Conservation (phyloP, 257 asterid genomes). For the Misopates orontium region DNA sequence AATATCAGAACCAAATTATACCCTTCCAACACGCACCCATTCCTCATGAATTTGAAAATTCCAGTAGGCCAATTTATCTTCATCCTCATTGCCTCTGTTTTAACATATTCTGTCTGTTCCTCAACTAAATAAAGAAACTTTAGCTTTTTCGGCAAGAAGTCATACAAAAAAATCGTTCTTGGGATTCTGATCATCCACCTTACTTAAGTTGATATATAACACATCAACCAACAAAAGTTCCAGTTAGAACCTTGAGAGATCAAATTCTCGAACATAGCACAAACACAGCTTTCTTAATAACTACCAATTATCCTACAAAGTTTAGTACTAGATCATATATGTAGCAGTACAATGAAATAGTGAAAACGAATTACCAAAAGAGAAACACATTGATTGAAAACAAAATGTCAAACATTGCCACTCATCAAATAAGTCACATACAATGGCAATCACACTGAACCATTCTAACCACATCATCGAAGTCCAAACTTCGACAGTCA, state of each 20-base stretch:
- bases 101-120: neutral
- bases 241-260: neutral
- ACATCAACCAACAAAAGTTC: neutral
- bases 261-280: neutral
- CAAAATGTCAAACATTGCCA: neutral
- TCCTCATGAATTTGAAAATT: neutral
- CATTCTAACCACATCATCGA: neutral
- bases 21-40: neutral
- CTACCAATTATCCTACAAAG: neutral
- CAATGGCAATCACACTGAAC: neutral
- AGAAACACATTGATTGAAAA: too few relatives aligned
- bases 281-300: slow-evolving; percentile 5
- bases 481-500: neutral
- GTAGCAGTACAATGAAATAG: neutral
- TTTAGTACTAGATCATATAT: neutral
- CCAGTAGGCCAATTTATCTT: neutral
- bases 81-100: neutral
- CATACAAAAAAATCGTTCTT: neutral
- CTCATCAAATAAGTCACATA: neutral
- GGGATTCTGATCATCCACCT: neutral
- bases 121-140: slow-evolving; percentile 18
- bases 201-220: neutral
- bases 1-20: neutral
- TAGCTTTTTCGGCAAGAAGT: slow-evolving; percentile 6
- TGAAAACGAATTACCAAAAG: neutral